phyloP scores from a whole-genome alignment of 2,329 filamentous ascomycete species.

The Phyllachora maydis region DNA sequence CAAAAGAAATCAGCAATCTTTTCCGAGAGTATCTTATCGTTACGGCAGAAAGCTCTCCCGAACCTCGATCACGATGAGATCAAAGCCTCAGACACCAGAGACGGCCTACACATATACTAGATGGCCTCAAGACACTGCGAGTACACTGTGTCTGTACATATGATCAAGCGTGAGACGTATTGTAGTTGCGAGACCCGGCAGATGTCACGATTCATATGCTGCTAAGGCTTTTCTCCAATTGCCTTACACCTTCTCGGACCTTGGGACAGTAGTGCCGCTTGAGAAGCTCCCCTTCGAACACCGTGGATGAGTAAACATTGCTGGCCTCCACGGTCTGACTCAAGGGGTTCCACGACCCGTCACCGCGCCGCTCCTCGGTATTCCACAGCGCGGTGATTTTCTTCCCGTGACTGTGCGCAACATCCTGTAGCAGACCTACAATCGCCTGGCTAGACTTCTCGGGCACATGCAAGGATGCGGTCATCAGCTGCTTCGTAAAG shows the following conservation, averaged over 20 bases:
- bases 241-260: slow-evolving; percentile 54
- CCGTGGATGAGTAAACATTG: slow-evolving; percentile 75
- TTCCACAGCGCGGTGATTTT: slow-evolving; percentile 82
- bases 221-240: slow-evolving; percentile 59
- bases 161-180: slow-evolving; percentile 4
- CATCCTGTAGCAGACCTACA: slow-evolving; percentile 54
- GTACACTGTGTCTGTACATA: too few relatives aligned
- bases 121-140: too few relatives aligned
- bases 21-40: too few relatives aligned
- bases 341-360: slow-evolving; percentile 64
- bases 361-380: slow-evolving; percentile 80
- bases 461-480: slow-evolving; percentile 62
- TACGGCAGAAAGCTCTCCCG: too few relatives aligned
- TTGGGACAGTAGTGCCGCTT: slow-evolving; percentile 71
- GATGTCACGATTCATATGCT: too few relatives aligned
- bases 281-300: slow-evolving; percentile 87
- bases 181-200: too few relatives aligned
- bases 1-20: too few relatives aligned
- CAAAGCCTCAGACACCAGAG: too few relatives aligned
- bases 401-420: slow-evolving; percentile 61
- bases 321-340: slow-evolving; percentile 59
- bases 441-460: slow-evolving; percentile 76
- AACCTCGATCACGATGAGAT: too few relatives aligned
- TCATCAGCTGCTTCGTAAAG: slow-evolving; percentile 82
- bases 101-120: too few relatives aligned